Conservation (phyloP, 2,329 filamentous ascomycete genomes). For the Phoma sp. region DNA sequence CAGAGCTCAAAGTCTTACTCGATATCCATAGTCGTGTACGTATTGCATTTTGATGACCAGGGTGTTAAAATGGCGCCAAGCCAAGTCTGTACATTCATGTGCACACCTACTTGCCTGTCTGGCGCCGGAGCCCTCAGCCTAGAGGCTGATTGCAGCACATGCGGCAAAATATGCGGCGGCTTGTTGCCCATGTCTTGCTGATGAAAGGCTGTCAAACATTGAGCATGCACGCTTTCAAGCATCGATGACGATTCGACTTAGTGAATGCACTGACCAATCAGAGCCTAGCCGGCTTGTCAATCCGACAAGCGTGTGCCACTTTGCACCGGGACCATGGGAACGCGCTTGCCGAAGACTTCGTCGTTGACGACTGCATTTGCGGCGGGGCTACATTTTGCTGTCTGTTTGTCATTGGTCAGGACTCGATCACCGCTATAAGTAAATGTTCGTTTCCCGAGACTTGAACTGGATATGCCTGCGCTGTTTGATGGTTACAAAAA, state of each 20-base stretch:
- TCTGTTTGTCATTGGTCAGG: not conserved
- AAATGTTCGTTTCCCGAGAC: not conserved
- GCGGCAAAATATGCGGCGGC: slow-evolving; percentile 13
- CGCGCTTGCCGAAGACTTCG: slow-evolving; percentile 13
- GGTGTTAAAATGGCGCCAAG: slow-evolving; percentile 10
- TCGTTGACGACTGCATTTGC: slow-evolving; percentile 20
- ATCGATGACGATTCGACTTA: slow-evolving; percentile 19
- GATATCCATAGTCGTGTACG: not conserved
- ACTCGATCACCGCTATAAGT: not conserved
- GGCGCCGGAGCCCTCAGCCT: slow-evolving; percentile 3
- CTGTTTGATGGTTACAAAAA: not conserved
- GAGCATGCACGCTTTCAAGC: slow-evolving; percentile 17
- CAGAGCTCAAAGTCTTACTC: not conserved
- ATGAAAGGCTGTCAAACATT: slow-evolving; percentile 14
- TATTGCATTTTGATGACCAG: slow-evolving; percentile 12
- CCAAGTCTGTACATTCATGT: slow-evolving; percentile 6
- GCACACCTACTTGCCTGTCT: slow-evolving; percentile 2
- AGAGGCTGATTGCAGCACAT: slow-evolving; percentile 14
- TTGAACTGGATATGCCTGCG: not conserved
- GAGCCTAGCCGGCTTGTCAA: slow-evolving; percentile 12
- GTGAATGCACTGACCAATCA: slow-evolving; percentile 5
- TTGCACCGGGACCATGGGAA: slow-evolving; percentile 9
- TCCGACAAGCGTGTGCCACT: slow-evolving; percentile 14
- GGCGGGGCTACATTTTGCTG: slow-evolving; percentile 1
- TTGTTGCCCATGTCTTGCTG: slow-evolving; percentile 11